These are phyloP conservation scores for Pichia gijzeniarum DNA, from an alignment of 805 yeast species.

Conservation along the genomic window DNA sequence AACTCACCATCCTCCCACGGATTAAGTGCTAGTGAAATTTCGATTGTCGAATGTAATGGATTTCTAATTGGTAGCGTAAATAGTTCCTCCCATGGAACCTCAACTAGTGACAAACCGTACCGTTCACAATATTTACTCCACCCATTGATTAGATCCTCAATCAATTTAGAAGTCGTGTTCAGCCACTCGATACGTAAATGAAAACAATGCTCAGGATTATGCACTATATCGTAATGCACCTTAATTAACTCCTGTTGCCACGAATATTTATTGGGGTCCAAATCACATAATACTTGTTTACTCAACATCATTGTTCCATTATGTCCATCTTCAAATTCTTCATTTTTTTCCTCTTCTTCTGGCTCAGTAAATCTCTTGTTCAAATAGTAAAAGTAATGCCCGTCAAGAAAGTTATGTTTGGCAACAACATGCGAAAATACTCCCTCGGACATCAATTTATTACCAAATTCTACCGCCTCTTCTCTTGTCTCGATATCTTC, in stretches of 20 bases:
- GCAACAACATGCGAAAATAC: conserved; percentile 76
- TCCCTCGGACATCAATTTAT: conserved; percentile 62
- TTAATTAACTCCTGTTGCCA: conserved; percentile 70
- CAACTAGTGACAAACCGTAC: conserved; percentile 75
- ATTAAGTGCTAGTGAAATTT: conserved; percentile 55
- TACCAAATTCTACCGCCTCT: conserved; percentile 78
- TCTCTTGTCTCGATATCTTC: conserved; percentile 77
- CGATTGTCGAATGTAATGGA: conserved; percentile 85
- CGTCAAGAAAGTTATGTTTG: conserved; percentile 82
- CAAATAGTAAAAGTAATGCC: conserved; percentile 83
- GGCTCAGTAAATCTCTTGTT: conserved; percentile 40
- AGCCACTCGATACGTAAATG: conserved; percentile 92
- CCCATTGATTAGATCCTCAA: conserved; percentile 68
- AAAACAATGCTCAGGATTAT: conserved; percentile 91
- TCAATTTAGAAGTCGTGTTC: conserved; percentile 76
- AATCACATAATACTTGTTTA: conserved; percentile 58
- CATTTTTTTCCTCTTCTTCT: background rate
- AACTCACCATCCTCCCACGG: conserved; percentile 67
- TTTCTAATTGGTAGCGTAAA: conserved; percentile 68
- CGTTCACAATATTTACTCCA: conserved; percentile 83
- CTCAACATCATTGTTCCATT: conserved; percentile 49
- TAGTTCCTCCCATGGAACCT: conserved; percentile 86
- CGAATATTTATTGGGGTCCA: conserved; percentile 68
- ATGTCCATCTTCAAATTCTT: background rate
- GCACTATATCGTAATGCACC: conserved; percentile 87